Percentiles rank a stretch among this genome's conserved stretches.
These are phyloP conservation scores for Colletotrichum sp. DNA, from an alignment of 2,329 filamentous ascomycete genomes.

Conservation along the genomic window DNA sequence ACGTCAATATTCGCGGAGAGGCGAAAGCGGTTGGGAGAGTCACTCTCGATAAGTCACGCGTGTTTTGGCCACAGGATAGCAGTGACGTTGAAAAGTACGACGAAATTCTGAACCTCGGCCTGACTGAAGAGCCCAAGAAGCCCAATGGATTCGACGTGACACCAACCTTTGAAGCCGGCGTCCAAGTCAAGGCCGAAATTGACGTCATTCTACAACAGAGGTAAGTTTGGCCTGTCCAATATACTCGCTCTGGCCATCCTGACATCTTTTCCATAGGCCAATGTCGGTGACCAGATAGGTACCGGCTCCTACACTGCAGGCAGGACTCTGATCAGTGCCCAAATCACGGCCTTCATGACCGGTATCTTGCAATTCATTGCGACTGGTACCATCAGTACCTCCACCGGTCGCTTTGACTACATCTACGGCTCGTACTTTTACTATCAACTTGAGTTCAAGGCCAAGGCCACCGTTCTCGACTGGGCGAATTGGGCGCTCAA, in stretches of 20 bases:
- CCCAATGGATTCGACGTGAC: background rate
- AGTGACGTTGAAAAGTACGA: background rate
- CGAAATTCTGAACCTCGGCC: background rate
- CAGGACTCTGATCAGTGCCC: background rate
- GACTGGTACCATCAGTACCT: background rate
- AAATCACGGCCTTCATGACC: background rate
- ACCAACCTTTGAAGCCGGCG: background rate
- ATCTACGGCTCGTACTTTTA: background rate
- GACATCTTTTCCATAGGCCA: background rate
- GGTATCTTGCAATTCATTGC: background rate
- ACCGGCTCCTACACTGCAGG: background rate
- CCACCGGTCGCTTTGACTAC: background rate
- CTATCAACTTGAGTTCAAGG: background rate
- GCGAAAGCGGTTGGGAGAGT: background rate
- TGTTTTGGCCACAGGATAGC: background rate
- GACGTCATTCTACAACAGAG: background rate
- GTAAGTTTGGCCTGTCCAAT: background rate
- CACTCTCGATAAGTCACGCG: background rate
- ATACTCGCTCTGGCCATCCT: background rate
- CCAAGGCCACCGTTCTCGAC: background rate
- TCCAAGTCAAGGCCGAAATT: background rate
- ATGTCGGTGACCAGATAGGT: slow-evolving; percentile 8
- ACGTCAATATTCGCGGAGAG: background rate
- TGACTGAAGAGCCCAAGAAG: background rate
- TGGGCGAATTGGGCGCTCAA: background rate